phyloP scores from a whole-genome alignment of 805 yeast genomes.

The Metschnikowia anglica region DNA sequence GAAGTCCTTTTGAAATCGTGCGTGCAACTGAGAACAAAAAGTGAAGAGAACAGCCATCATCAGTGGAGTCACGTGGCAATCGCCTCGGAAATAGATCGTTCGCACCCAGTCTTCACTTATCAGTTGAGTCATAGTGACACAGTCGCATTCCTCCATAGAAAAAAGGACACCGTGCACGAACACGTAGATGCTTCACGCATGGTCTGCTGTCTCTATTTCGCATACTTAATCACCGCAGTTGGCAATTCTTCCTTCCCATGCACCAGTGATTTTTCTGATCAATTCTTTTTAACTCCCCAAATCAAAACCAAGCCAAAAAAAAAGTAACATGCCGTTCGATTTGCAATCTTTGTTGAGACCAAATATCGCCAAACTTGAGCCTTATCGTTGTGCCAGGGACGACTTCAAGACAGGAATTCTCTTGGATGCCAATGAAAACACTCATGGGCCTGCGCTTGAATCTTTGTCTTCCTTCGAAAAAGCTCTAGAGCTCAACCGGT shows the following conservation, averaged over 20 bases:
- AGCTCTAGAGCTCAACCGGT: constrained; percentile 69
- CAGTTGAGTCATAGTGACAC: constrained; percentile 6
- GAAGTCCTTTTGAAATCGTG: too few species aligned
- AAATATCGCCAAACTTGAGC: constrained; percentile 77
- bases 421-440: constrained; percentile 94
- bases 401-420: constrained; percentile 87
- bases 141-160: too few species aligned
- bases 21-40: too few species aligned
- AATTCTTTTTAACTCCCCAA: too few species aligned
- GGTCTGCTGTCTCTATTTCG: too few species aligned
- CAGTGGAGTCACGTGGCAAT: background rate
- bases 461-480: constrained; percentile 45
- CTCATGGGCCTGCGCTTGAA: constrained; percentile 79
- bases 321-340: constrained; percentile 39
- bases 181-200: too few species aligned
- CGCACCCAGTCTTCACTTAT: background rate
- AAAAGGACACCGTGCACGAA: too few species aligned
- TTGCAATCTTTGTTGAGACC: constrained; percentile 71
- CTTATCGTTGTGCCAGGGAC: constrained; percentile 96
- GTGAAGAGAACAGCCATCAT: too few species aligned
- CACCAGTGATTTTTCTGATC: too few species aligned
- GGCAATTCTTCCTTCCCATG: too few species aligned
- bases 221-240: too few species aligned
- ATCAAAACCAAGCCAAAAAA: background rate
- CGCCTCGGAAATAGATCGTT: background rate